A percentile compares a stretch with the other conserved stretches of the same genome.
Evolutionary conservation across 768 basidiomycete species (phyloP).

Genomic region (Tricholoma hemisulphureum): DNA sequence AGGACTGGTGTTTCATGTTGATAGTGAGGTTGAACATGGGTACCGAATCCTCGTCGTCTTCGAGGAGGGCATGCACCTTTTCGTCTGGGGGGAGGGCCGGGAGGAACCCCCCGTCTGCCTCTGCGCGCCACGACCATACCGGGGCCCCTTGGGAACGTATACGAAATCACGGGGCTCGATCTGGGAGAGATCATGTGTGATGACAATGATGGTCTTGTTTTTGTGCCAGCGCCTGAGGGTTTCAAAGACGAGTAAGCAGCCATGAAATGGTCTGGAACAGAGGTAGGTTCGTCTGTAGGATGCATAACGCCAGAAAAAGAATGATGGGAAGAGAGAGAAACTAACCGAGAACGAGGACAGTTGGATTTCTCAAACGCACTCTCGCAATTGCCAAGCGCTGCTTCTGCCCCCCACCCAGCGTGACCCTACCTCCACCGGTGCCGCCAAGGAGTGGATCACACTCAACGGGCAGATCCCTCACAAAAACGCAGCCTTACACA

Average conservation of each 20-base stretch:
- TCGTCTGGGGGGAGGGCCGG: too few species aligned
- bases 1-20: too few species aligned
- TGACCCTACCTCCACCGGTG: conserved; percentile 53
- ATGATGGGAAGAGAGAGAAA: conserved; percentile 14
- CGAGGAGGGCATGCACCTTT: too few species aligned
- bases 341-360: conserved; percentile 87
- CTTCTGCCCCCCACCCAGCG: conserved; percentile 85
- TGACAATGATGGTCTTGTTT: too few species aligned
- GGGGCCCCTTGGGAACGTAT: conserved; percentile 82
- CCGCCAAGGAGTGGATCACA: conserved; percentile 82
- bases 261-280: conserved; percentile 84
- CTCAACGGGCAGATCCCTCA: conserved; percentile 82
- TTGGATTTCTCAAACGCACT: conserved; percentile 81
- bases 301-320: conserved; percentile 24
- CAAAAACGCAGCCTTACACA: conserved; percentile 78
- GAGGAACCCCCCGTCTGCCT: too few species aligned
- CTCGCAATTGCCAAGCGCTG: conserved; percentile 90
- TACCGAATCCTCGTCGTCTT: too few species aligned
- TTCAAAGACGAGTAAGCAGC: conserved; percentile 78
- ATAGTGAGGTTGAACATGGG: too few species aligned
- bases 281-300: conserved; percentile 70
- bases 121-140: conserved; percentile 78
- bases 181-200: conserved; percentile 89
- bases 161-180: conserved; percentile 79
- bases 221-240: conserved; percentile 64